A percentile compares a stretch with the other conserved stretches of the same genome.
Evolutionary conservation across 768 basidiomycete species (phyloP).

Genomic region (Boletellus emodensis): DNA sequence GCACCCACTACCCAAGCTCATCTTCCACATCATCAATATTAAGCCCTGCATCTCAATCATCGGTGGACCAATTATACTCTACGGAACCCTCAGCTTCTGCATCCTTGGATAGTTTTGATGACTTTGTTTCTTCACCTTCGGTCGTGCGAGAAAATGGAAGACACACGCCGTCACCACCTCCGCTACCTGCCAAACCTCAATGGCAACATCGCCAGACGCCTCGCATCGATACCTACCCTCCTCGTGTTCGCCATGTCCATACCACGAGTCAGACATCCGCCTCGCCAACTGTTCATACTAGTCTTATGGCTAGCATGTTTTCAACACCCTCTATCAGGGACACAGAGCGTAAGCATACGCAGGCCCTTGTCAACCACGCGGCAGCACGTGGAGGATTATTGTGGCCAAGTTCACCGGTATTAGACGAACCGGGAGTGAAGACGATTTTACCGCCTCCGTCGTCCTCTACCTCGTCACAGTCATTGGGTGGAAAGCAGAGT

Average conservation of each 20-base stretch:
- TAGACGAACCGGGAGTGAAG: slow-evolving; percentile 21
- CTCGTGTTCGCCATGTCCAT: slow-evolving; percentile 19
- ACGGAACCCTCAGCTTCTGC: slow-evolving; percentile 20
- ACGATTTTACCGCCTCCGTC: slow-evolving; percentile 28
- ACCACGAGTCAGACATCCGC: slow-evolving; percentile 14
- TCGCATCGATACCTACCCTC: slow-evolving; percentile 10
- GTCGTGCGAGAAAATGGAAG: slow-evolving; percentile 15
- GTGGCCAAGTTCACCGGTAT: slow-evolving; percentile 35
- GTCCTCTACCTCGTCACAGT: slow-evolving; percentile 3
- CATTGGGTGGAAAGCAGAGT: not conserved
- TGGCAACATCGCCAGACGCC: slow-evolving; percentile 1
- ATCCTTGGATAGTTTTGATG: slow-evolving; percentile 46
- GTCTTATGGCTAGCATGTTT: slow-evolving; percentile 12
- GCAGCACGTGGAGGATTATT: slow-evolving; percentile 40
- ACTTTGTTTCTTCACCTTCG: slow-evolving; percentile 38
- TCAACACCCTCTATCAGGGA: slow-evolving; percentile 28
- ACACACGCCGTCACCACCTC: slow-evolving; percentile 46
- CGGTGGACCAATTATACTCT: slow-evolving; percentile 18
- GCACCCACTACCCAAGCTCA: slow-evolving; percentile 18
- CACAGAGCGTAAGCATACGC: slow-evolving; percentile 53
- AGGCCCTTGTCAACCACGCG: slow-evolving; percentile 54
- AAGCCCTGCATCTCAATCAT: slow-evolving; percentile 23
- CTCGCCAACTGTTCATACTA: slow-evolving; percentile 11
- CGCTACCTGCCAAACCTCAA: slow-evolving; percentile 34
- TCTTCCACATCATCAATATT: slow-evolving; percentile 26